These are phyloP conservation scores for Climacium dendroides DNA, from an alignment of 225 moss, liverwort and hornwort genomes.

Conservation along the genomic window DNA sequence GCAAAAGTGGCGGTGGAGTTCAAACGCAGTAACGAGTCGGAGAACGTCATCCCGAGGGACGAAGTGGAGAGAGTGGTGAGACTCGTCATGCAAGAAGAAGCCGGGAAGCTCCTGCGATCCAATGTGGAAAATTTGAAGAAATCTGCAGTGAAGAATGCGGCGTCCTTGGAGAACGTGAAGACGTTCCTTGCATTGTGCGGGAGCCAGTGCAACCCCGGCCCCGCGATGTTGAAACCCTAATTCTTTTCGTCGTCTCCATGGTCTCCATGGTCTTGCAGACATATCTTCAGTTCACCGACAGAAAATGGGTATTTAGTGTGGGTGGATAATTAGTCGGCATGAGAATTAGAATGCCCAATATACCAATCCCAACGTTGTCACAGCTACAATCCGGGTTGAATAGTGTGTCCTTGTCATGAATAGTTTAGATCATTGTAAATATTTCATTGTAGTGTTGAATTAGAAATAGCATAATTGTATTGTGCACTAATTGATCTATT, in stretches of 20 bases:
- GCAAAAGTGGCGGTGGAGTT: constrained; percentile 20
- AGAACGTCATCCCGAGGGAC: not conserved
- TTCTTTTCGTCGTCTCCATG: not conserved
- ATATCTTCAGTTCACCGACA: too few species aligned
- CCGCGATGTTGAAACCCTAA: not conserved
- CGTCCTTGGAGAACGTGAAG: not conserved
- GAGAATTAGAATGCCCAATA: too few species aligned
- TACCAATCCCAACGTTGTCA: too few species aligned
- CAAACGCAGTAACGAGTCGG: not conserved
- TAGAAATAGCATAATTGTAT: too few species aligned
- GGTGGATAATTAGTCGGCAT: too few species aligned
- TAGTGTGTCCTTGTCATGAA: too few species aligned
- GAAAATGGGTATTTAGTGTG: too few species aligned
- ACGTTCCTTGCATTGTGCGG: not conserved
- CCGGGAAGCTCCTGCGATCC: not conserved
- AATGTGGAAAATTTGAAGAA: not conserved
- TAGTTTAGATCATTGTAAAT: too few species aligned
- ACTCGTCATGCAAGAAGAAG: not conserved
- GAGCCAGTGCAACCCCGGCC: not conserved
- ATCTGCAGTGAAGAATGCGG: not conserved
- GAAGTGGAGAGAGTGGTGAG: constrained; percentile 25
- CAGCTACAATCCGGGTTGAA: too few species aligned
- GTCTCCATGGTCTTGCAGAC: not conserved
- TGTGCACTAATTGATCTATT: too few species aligned
- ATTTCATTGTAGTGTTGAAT: too few species aligned